Evolutionary conservation across 108 stramenopile genomes (phyloP), one percentile per base, ranked within the genome.

Genomic region (Cyclotella baltica): DNA sequence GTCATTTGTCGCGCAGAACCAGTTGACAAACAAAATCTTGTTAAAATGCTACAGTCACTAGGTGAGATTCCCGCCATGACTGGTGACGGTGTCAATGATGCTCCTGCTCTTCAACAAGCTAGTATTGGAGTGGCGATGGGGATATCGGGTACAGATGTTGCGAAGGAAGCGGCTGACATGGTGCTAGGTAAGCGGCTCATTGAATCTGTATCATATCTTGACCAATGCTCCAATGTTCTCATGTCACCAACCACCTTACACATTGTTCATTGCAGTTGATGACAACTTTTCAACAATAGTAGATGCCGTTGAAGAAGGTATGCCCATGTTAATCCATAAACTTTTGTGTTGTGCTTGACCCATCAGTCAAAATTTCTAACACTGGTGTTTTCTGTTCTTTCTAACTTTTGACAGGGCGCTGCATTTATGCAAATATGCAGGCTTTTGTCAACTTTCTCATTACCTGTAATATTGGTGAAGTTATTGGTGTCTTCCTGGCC

Each of bases 1-100:
- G 96, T 99, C 6, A 97, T 99, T 77, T 98, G 98, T 57, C 85
- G 99, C 36, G 95, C 98, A n/a, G 97, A 97, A 76, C 99, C 99
- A 8, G 85, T 87, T 36, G 97, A 98, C 84, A 99, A 99, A 88
- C 99, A 98, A 84, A 81, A 84, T 23, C 87, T 99, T 18, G 93
- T 99, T 40, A 91, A 96, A 75, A 93, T 98, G 95, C 85, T 99
- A 20, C 97, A 98, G 74, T 72, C 84, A 69, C 74, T 92, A 13
- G 83, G 81, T 20, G 96, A 98, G 70, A 92, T 99, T 16, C 81
- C 97, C n/a, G 98, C 98, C 31, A 98, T 98, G 98, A 99, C 99
- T 19, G 99, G 99, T 31, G 86, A 87, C 73, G 98, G 98, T 28
- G 98, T 98, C 53, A 99, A 99, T 75, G 99, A 99, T 77, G 98